Evolutionary conservation across 2,329 filamentous ascomycete species (phyloP).

Genomic region (Colletotrichum sojae): DNA sequence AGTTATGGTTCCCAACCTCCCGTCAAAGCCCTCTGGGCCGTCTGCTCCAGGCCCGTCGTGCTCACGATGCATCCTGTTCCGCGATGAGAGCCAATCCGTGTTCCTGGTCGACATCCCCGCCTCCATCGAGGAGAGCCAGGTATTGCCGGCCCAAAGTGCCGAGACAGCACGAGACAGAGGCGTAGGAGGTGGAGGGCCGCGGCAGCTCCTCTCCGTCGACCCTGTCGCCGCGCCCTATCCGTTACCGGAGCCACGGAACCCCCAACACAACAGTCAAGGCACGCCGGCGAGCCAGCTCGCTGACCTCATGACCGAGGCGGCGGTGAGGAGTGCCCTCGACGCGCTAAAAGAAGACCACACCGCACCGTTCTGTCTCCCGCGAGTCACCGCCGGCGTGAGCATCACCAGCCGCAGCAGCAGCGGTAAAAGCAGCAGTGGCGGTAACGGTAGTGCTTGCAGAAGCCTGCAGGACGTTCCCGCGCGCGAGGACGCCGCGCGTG

Average conservation of each 20-base stretch:
- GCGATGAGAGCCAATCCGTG: conserved; percentile 51
- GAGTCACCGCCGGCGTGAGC: conserved; percentile 46
- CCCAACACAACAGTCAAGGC: conserved; percentile 50
- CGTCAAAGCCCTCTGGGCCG: not conserved
- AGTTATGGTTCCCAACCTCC: conserved; percentile 8
- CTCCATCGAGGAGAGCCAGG: conserved; percentile 78
- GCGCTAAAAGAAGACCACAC: conserved; percentile 50
- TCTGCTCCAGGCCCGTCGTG: not conserved
- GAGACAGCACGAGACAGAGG: conserved; percentile 10
- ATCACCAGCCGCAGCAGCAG: conserved; percentile 8
- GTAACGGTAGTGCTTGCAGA: not conserved
- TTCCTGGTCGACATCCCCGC: conserved; percentile 78
- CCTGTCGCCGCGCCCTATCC: conserved; percentile 62
- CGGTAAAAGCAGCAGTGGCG: not conserved
- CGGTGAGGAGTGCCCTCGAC: conserved; percentile 60
- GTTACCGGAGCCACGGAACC: conserved; percentile 66
- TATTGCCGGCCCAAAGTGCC: conserved; percentile 52
- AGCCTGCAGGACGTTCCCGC: conserved; percentile 11
- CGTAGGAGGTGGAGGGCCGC: conserved; percentile 44
- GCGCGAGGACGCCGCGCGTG: not conserved
- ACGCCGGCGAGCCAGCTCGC: conserved; percentile 65
- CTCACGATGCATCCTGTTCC: conserved; percentile 36
- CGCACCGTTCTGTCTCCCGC: conserved; percentile 64
- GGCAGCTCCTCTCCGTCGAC: conserved; percentile 61
- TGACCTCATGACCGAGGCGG: conserved; percentile 67